A percentile compares a stretch with the other conserved stretches of the same genome.
Conservation (phyloP, 305 asterid species). For the Fraxinus velutina region DNA sequence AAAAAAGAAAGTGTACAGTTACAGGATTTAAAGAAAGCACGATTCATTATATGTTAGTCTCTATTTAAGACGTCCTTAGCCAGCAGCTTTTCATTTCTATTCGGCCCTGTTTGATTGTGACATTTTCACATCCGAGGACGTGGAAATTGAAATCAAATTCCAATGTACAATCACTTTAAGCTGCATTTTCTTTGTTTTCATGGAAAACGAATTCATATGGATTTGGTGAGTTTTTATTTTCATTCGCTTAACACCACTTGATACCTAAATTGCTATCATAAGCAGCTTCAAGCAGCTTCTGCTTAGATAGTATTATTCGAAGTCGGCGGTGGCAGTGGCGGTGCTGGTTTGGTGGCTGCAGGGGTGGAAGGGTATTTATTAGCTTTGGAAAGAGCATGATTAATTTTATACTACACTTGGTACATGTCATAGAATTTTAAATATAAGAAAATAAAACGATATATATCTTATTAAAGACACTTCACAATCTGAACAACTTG, state of each 20-base stretch:
- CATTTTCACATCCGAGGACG: too few species aligned
- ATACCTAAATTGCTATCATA: neutral
- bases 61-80: neutral
- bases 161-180: too few species aligned
- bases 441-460: neutral
- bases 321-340: neutral
- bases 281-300: neutral
- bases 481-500: neutral
- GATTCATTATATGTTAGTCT: neutral
- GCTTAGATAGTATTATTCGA: neutral
- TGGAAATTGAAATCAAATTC: too few species aligned
- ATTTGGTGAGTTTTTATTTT: neutral
- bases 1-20: neutral
- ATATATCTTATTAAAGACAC: neutral
- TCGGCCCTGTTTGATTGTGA: too few species aligned
- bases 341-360: neutral
- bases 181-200: too few species aligned
- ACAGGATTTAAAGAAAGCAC: neutral
- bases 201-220: too few species aligned
- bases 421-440: neutral
- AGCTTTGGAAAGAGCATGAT: neutral
- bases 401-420: neutral
- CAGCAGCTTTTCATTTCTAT: neutral
- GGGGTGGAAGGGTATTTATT: neutral
- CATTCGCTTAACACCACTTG: neutral